These are phyloP conservation scores for Exidia glandulosa DNA, from an alignment of 768 basidiomycete genomes.

Conservation along the genomic window DNA sequence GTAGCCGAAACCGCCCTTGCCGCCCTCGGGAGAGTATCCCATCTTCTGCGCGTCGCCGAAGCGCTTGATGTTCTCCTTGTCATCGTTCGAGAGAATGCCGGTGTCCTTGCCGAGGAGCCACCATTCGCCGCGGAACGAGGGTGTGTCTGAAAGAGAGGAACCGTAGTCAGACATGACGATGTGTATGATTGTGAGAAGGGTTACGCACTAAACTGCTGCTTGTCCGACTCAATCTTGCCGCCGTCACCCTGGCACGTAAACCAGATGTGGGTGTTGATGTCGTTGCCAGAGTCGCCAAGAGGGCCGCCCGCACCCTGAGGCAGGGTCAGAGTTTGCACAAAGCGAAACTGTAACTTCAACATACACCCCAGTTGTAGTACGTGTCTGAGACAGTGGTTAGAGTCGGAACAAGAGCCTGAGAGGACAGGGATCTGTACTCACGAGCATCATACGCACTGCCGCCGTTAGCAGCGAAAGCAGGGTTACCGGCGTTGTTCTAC, in stretches of 20 bases:
- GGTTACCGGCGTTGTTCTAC: neutral
- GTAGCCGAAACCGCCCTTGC: neutral
- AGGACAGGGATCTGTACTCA: no score
- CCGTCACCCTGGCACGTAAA: neutral
- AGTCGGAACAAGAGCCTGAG: no score
- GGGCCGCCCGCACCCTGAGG: neutral
- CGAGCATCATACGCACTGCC: neutral
- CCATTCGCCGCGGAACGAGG: neutral
- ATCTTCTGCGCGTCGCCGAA: neutral
- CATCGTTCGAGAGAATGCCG: neutral
- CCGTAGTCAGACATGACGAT: neutral
- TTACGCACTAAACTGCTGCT: neutral
- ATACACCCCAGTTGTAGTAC: neutral
- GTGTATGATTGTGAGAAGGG: neutral
- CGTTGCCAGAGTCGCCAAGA: neutral
- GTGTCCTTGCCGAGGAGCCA: neutral
- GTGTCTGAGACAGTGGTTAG: no score
- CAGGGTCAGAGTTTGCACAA: no score
- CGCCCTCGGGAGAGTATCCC: neutral
- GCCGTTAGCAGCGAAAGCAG: neutral
- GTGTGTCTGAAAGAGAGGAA: neutral
- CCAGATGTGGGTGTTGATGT: neutral
- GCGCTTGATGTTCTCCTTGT: constrained; percentile 1
- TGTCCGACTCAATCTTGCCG: neutral
- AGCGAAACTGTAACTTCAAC: no score